These are phyloP conservation scores for Cenchrus fungigraminus DNA, from an alignment of 176 grass and related monocot species.

Conservation along the genomic window DNA sequence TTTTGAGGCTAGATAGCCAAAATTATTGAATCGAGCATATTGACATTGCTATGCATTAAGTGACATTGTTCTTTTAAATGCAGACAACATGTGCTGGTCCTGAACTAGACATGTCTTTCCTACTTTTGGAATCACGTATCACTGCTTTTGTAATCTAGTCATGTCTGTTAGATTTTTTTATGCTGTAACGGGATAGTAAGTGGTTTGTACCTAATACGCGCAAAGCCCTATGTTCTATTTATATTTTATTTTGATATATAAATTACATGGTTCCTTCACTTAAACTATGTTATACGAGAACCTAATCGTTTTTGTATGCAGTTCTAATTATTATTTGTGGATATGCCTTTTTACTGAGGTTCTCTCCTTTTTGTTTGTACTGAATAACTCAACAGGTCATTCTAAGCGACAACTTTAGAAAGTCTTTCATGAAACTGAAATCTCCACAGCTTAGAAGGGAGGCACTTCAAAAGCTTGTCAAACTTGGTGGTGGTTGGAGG, in stretches of 20 bases:
- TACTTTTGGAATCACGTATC: not conserved
- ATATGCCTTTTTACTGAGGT: not conserved
- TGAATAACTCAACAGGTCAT: constrained; percentile 55
- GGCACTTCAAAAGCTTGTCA: constrained; percentile 65
- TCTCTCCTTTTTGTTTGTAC: constrained; percentile 21
- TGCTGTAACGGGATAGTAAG: not conserved
- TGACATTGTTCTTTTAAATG: no score
- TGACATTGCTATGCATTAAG: not conserved
- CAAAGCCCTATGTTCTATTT: not conserved
- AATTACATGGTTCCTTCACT: not conserved
- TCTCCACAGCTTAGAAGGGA: constrained; percentile 48
- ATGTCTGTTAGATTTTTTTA: not conserved
- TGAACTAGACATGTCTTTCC: not conserved
- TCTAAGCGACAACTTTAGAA: constrained; percentile 80
- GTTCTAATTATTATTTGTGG: not conserved
- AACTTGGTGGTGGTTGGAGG: constrained; percentile 72
- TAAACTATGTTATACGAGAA: not conserved
- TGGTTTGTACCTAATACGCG: not conserved
- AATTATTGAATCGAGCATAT: not conserved
- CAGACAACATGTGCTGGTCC: no score
- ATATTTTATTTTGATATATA: not conserved
- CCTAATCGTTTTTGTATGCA: not conserved
- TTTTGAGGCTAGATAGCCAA: not conserved
- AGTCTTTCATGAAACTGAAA: constrained; percentile 70
- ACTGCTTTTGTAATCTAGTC: not conserved